Evolutionary conservation across 352 stramenopile genomes (phyloP), one percentile per base, ranked within the genome.

Genomic region (Globisporangium splendens): DNA sequence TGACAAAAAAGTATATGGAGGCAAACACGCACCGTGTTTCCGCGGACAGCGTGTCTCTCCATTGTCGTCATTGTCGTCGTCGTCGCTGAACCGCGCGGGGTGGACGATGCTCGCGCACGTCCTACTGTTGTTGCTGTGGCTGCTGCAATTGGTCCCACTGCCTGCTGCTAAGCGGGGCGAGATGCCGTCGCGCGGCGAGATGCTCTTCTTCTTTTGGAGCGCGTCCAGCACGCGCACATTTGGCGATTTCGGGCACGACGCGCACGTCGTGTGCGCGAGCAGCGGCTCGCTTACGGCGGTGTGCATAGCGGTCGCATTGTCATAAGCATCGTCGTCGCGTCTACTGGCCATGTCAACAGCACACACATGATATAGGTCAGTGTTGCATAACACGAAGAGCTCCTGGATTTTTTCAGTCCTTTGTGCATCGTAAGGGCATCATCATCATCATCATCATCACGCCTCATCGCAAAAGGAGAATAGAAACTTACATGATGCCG

Each of bases 401-500:
- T 35, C 28, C 28, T 35, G 28, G 28, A 35, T 35, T 35, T 35
- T 35, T 35, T 35, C 28, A 35, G 10, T 10, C 28, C 2, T 35
- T 35, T n/a, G n/a, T n/a, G n/a, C 28, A 35, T 35, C 28, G 10
- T 11, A 6, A 35, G 10, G 28, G 28, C 28, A 35, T 35, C 28
- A 35, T 35, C 28, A 35, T 35, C 7, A 4, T 35, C 24, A 2
- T 31, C 28, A 4, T 10, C 28, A 8, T 35, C 28, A 35, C 28
- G 28, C 28, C 28, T 51, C n/a, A 51, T 35, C 18, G 56, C 15
- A n/a, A 49, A 31, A 63, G 1, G 10, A 8, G 46, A 8, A 20
- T 1, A 28, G 14, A 6, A 12, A 63, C 67, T 63, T 85, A 91
- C 82, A 91, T 91, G 66, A 76, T 91, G 41, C 79, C 75, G 54